Evolutionary conservation across 208 protist genomes (phyloP), one percentile per base, ranked within the genome.

Genomic region (Trypanosoma vivax): DNA sequence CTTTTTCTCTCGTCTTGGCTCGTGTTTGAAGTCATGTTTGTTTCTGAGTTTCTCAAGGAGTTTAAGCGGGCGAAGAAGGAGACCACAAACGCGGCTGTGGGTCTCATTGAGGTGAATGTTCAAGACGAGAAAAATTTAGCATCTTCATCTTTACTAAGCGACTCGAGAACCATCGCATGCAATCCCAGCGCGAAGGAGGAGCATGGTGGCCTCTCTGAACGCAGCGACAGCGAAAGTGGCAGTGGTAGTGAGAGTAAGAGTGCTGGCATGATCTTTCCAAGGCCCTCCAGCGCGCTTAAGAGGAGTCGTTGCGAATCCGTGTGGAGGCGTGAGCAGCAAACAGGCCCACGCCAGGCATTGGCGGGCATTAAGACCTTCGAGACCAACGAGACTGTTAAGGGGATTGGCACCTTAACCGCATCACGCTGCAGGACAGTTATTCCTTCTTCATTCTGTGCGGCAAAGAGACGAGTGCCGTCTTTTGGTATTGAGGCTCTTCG

Each of bases 41-140:
- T 90, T 33, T 79, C 70, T 4, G 64, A 65, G 14, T 90, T 90
- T 68, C 54, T 90, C 2, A 90, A 82, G 48, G 70, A 72, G 16
- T 76, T 90, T 25, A 90, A 82, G 43, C n/a, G n/a, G 73, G 72
- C 24, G 62, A 52, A 10, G 7, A 21, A 2, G 24, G 57, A 16
- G 31, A 19, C 2, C 16, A n/a, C n/a, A n/a, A n/a, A n/a, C n/a
- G n/a, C n/a, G n/a, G n/a, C n/a, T n/a, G n/a, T n/a, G n/a, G n/a
- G n/a, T n/a, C n/a, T n/a, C n/a, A n/a, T n/a, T n/a, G n/a, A n/a
- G n/a, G n/a, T n/a, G n/a, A n/a, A n/a, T n/a, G n/a, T n/a, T n/a
- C n/a, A n/a, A n/a, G n/a, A n/a, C n/a, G n/a, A n/a, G n/a, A n/a
- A n/a, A n/a, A n/a, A n/a, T n/a, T n/a, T n/a, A n/a, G n/a, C n/a